Evolutionary conservation across 2,329 filamentous ascomycete genomes (phyloP), one percentile per base, ranked within the genome.

Genomic region (Colletotrichum aenigma): DNA sequence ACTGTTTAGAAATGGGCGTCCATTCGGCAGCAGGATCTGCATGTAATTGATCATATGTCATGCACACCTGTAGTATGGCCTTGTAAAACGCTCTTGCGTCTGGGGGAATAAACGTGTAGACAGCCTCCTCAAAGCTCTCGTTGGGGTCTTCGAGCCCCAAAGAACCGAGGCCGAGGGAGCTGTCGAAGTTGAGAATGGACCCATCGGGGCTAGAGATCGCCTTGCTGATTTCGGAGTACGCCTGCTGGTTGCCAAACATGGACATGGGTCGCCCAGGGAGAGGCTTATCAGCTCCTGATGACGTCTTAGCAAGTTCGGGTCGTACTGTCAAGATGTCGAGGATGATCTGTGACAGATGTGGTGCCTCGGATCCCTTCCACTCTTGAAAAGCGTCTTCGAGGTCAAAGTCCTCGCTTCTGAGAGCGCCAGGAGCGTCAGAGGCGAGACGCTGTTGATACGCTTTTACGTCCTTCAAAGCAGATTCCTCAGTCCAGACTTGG

Each of bases 281-380:
- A 5, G 84, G 90, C 88, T 84, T 21, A 80, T 76, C 68, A 30
- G 64, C 13, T 13, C 71, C 70, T 92, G 92, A 66, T 95, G 94
- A 93, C 77, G 91, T 93, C 82, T 96, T 97, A 66, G 95, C 94
- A 68, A 98, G 88, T 78, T 96, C 94, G 6, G 96, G 96, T 79
- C 95, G 95, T 7, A 94, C 94, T 76, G 94, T 95, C 55, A 98
- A 88, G 77, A 99, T 95, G 48, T 96, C 94, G 80, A 98, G 89
- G 89, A 99, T 97, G 92, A 98, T 96, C 79, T 97, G 94, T 7
- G 96, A 97, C 56, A 99, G 87, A 79, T 98, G 95, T 15, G 94
- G 94, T 4, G 91, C 91, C 83, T 99, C 97, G n/a, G 93, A 91
- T 82, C 95, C 96, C 84, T 96, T 97, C 97, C 97, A 99, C 58